phyloP scores from a whole-genome alignment of 352 stramenopile species.

The Pseudoperonospora humuli region DNA sequence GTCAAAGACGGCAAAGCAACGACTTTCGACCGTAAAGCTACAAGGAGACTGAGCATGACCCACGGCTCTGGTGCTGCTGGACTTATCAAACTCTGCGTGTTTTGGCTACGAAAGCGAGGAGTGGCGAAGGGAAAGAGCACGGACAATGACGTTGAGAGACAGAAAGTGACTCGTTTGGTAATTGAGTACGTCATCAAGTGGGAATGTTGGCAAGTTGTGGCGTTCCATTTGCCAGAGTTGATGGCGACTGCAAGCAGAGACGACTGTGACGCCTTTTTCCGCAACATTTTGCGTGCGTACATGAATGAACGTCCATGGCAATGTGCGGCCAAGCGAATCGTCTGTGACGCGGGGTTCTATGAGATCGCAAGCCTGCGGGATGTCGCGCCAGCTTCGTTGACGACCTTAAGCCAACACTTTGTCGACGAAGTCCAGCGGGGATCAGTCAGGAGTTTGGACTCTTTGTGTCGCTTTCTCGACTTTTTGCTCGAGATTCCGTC shows the following conservation, averaged over 20 bases:
- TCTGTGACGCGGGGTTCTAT: conserved; percentile 75
- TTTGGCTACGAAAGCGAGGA: conserved; percentile 35
- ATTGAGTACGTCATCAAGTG: conserved; percentile 50
- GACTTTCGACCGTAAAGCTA: background rate
- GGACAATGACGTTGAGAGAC: background rate
- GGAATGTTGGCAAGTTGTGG: conserved; percentile 63
- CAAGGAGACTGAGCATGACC: background rate
- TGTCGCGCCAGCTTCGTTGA: conserved; percentile 34
- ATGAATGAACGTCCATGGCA: conserved; percentile 24
- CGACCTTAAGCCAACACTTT: conserved; percentile 14
- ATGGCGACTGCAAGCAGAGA: conserved; percentile 30
- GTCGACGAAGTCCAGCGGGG: conserved; percentile 12
- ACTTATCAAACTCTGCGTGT: conserved; percentile 73
- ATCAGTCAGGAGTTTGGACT: conserved; percentile 4
- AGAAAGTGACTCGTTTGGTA: conserved; percentile 38
- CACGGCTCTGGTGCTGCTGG: conserved; percentile 33
- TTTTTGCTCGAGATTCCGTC: conserved; percentile 29
- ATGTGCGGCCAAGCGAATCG: conserved; percentile 30
- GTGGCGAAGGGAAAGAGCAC: background rate
- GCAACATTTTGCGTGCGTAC: conserved; percentile 28
- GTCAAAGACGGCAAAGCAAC: conserved; percentile 12
- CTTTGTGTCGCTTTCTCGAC: conserved; percentile 16
- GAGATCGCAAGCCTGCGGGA: conserved; percentile 50
- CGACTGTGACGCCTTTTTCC: conserved; percentile 22
- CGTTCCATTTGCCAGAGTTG: conserved; percentile 64